Evolutionary conservation across 2,329 filamentous ascomycete species (phyloP), one percentile per base, ranked within the genome.

Genomic region (Chaetomium sp.): DNA sequence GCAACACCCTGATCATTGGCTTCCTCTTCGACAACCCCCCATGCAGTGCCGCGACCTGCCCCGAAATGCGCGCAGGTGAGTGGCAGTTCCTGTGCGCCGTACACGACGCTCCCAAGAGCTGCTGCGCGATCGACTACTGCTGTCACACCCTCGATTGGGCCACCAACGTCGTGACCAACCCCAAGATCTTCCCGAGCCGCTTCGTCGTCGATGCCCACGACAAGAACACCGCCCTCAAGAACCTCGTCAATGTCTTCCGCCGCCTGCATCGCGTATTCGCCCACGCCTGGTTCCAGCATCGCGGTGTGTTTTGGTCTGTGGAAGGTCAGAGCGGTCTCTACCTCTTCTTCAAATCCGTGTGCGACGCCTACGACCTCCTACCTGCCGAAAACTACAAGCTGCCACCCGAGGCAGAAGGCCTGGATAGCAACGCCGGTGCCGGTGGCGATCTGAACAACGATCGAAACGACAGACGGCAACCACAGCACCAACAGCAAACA

Each of bases 11-110:
- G 54, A 89, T 97, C 62, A 85, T 96, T 57, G 90, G 89, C 61
- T 92, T 99, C 67, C 90, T 99, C 65, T 89, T 91, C 69, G 94
- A 97, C 72, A 80, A 79, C 44, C 92, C 92, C 6, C 87, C 92
- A 3, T 99, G 94, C 74, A 96, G 90, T 57, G 82, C 88, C 11
- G 79, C 80, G 61, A 96, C 94, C 1, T 99, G 94, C 67, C 91
- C 91, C 36, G 94, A 99, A 74, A 99, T 99, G 94, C 91, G 94
- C 68, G 94, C 94, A 2, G 94, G 89, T 35, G 92, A 99, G 76
- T 99, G 94, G 94, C 94, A 99, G 74, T 99, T 97, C 68, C 83
- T 99, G 48, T 99, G 94, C 74, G 94, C 94, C 50, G 94, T 97
- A 3, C 94, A 99, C 70, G 92, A 97, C 68, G 88, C 91, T 49